Evolutionary conservation across 2,329 filamentous ascomycete genomes (phyloP), one percentile per base, ranked within the genome.

Genomic region (Ophiobolus disseminans): DNA sequence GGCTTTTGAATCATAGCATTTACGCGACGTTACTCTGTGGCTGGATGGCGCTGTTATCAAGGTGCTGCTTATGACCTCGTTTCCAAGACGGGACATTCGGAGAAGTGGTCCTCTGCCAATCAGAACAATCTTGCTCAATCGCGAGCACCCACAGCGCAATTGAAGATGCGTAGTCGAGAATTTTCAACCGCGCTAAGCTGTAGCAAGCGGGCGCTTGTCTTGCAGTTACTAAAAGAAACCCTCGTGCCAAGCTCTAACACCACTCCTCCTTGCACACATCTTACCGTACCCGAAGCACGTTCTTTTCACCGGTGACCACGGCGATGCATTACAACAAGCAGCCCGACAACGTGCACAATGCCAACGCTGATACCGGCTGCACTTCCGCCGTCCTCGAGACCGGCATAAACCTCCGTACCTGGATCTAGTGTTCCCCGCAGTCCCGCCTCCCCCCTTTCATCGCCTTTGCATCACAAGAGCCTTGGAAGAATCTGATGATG

Each of bases 401-500:
- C 51, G 51, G 44, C 32, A 43, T 20, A 43, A n/a, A 16, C 19
- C 19, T 43, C 36, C 37, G 50, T 51, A 43, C 58, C 58, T 62
- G 53, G 46, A 44, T 49, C 34, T 57, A 62, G 60, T 53, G 52
- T 55, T 28, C 60, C 57, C 57, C 57, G 57, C 56, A 57, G 52
- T 58, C 48, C 47, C 46, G 45, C 38, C 50, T 37, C 52, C 46
- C 55, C 50, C 56, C 50, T 48, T 53, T 40, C 13, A 25, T 37
- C 44, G 50, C 37, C 42, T 55, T 25, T 55, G 53, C 50, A 41
- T 48, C 26, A 40, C 41, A 51, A n/a, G n/a, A n/a, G n/a, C n/a
- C n/a, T n/a, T n/a, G 49, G 57, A 55, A 59, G 49, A 53, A 34
- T 62, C 50, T 51, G 57, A 40, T 35, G 21, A 26, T 19, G 60